These are phyloP conservation scores for Coleophoma eucalyptorum DNA, from an alignment of 2,329 filamentous ascomycete species.

Conservation along the genomic window DNA sequence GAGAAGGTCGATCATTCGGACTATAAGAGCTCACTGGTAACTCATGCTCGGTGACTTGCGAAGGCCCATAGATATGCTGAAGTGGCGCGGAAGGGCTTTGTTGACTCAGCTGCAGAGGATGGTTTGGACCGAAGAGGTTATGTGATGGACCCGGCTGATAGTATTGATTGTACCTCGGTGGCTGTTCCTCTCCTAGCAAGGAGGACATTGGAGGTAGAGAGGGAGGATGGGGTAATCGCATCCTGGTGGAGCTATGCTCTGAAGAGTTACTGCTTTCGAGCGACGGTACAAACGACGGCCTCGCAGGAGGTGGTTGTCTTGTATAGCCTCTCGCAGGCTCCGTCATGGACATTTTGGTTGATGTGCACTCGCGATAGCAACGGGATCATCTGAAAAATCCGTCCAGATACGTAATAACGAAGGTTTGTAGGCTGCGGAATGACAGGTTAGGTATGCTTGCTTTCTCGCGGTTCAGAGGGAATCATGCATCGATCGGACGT, in stretches of 20 bases:
- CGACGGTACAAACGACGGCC: neutral
- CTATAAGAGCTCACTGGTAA: neutral
- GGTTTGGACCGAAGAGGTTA: neutral
- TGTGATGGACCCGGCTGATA: neutral
- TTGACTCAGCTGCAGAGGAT: slow-evolving; percentile 1
- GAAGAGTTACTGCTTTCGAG: neutral
- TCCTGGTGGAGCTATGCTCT: neutral
- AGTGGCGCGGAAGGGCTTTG: neutral
- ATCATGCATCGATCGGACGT: too few species aligned
- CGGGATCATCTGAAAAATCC: too few species aligned
- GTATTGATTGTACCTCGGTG: neutral
- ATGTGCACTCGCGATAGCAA: too few species aligned
- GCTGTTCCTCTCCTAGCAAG: neutral
- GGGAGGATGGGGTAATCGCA: neutral
- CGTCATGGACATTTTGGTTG: neutral
- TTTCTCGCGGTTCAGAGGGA: too few species aligned
- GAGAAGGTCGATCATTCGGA: neutral
- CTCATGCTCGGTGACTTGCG: neutral
- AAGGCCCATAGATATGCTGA: slow-evolving; percentile 1
- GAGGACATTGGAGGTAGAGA: neutral
- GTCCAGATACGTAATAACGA: too few species aligned
- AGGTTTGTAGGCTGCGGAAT: too few species aligned
- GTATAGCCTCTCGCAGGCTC: neutral
- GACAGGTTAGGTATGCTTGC: too few species aligned
- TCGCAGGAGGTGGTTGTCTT: neutral